A percentile compares a stretch with the other conserved stretches of the same genome.
Conservation (phyloP, 192 early-diverging fungal genomes). For the Coemansia sp. region DNA sequence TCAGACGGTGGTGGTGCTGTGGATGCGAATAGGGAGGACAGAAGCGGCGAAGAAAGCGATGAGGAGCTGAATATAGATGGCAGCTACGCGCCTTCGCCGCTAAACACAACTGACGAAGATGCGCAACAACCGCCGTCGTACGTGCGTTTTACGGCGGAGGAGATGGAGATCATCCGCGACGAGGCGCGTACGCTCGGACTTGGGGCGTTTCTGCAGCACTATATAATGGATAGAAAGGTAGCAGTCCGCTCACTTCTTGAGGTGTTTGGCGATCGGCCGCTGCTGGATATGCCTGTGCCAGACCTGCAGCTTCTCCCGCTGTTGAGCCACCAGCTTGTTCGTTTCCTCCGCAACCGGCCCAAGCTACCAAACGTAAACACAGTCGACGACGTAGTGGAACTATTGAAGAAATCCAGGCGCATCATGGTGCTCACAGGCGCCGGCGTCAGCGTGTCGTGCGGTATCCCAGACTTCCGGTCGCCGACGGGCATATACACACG, state of each 20-base stretch:
- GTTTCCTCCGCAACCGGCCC: constrained; percentile 58
- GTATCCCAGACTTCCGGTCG: constrained; percentile 96
- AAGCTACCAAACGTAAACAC: constrained; percentile 60
- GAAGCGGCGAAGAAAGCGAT: constrained; percentile 1
- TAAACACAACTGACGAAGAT: constrained; percentile 2
- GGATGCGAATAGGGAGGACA: constrained; percentile 4
- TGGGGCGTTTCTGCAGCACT: constrained; percentile 64
- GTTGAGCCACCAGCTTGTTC: constrained; percentile 57
- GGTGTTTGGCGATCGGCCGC: constrained; percentile 57
- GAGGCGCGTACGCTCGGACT: constrained; percentile 42
- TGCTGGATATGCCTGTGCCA: constrained; percentile 41
- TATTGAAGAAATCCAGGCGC: constrained; percentile 61
- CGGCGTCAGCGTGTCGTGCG: constrained; percentile 83
- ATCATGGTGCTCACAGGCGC: constrained; percentile 94
- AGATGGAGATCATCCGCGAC: constrained; percentile 34
- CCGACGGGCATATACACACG: constrained; percentile 88
- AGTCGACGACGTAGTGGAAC: constrained; percentile 61
- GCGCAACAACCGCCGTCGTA: neutral
- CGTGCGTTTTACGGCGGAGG: constrained; percentile 27
- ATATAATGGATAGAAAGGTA: constrained; percentile 49
- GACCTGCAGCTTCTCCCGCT: constrained; percentile 64
- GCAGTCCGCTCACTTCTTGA: constrained; percentile 63
- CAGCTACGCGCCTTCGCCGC: constrained; percentile 46
- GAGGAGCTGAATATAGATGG: constrained; percentile 44
- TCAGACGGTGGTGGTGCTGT: neutral